Percentiles rank a stretch among this genome's conserved stretches.
These are phyloP conservation scores for Fusarium hainanense DNA, from an alignment of 2,329 filamentous ascomycete genomes.

Conservation along the genomic window DNA sequence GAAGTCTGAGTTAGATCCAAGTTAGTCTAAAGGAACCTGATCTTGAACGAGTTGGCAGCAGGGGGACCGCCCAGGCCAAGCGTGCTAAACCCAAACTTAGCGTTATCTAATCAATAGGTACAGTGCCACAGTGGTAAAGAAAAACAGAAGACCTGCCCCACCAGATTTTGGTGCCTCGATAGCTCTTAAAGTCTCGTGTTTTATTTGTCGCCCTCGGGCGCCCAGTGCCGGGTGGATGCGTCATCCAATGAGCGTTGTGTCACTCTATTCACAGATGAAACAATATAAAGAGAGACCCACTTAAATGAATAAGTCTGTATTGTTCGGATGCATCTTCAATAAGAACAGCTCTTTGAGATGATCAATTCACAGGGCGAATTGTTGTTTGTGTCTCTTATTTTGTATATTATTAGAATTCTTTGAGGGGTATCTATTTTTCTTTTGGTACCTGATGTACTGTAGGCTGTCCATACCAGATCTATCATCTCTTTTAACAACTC, in stretches of 20 bases:
- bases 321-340: background rate
- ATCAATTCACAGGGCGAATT: background rate
- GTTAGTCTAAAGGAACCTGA: conserved; percentile 37
- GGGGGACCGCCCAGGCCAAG: conserved; percentile 18
- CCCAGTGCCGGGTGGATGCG: conserved; percentile 28
- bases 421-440: conserved; percentile 45
- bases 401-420: conserved; percentile 23
- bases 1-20: conserved; percentile 16
- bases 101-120: conserved; percentile 44
- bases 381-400: background rate
- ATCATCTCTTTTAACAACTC: conserved; percentile 20
- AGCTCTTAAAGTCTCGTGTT: background rate
- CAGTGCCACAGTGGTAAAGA: background rate
- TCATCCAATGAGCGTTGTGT: conserved; percentile 28
- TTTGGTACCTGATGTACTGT: conserved; percentile 22
- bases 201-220: background rate
- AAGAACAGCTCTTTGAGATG: background rate
- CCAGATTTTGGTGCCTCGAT: background rate
- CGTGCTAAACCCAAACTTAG: conserved; percentile 17
- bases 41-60: conserved; percentile 40
- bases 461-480: conserved; percentile 30
- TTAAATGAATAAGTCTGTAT: background rate
- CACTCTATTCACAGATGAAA: conserved; percentile 19
- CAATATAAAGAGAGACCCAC: conserved; percentile 18
- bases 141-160: background rate